Base-by-base conservation (phyloP, 345 rosid species). In the Hevea brasiliensis region DNA sequence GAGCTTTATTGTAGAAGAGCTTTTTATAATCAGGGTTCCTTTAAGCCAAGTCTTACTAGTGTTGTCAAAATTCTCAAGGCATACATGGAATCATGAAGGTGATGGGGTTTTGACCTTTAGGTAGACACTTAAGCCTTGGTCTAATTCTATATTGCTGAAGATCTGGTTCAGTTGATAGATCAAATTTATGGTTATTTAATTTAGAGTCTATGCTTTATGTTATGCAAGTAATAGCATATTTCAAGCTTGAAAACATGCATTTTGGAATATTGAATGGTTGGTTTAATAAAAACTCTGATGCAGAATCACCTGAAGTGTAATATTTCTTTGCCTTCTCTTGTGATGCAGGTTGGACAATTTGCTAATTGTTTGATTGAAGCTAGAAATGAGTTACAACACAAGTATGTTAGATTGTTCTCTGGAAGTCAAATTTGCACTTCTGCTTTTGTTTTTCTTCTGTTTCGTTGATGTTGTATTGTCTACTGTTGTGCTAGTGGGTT, bases 311-410 rank as follows among this genome's bases (percentile, higher is more conserved):
- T 67, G 51, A 41, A 45, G 59, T 23, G 53, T 48, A 44, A 57
- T 51, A 56, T 32, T 48, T 68, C n/a, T 29, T 55, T 44, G 32
- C 48, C 23, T 29, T 32, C 12, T 24, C 21, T 29, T 47, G 2
- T 75, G n/a, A 65, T 81, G 70, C 89, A 93, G 97, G 98, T 93
- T 68, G 93, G 88, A 42, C 91, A 85, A 51, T 93, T 93, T 81
- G 88, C 93, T 68, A 91, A 89, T 82, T 89, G 97, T 81, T 82
- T 93, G 88, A 82, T 87, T 69, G 89, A 88, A 72, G 92, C 93
- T 57, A 86, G 87, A 78, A 85, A 74, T 72, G 97, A 93, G 82
- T 68, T 93, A 81, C 91, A 89, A 62, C 89, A 88, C 79, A 93
- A 93, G 98, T 91, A 85, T 76, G 97, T 83, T 70, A 32, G 1